A percentile compares a stretch with the other conserved stretches of the same genome.
These are phyloP conservation scores for Cyberlindnera mississippiensis DNA, from an alignment of 805 yeast genomes.

Conservation along the genomic window DNA sequence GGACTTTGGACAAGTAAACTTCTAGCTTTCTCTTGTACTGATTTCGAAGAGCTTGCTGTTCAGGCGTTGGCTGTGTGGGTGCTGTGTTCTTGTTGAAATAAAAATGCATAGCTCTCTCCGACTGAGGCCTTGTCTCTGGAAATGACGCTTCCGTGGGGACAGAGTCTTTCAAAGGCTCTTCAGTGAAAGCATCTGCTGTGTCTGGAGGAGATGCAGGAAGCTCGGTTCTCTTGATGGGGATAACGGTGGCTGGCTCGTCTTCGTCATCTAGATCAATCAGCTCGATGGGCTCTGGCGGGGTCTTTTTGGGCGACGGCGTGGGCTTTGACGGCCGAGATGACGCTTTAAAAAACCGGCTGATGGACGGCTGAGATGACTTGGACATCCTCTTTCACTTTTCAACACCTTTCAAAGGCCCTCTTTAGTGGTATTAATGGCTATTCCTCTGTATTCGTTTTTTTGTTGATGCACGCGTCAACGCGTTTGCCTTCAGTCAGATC, in stretches of 20 bases:
- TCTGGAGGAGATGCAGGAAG: background rate
- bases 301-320: background rate
- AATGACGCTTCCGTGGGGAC: no score
- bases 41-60: constrained; percentile 4
- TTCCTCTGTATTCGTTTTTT: background rate
- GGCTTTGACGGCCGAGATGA: constrained; percentile 6
- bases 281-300: background rate
- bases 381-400: background rate
- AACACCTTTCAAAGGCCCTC: background rate
- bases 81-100: constrained; percentile 3
- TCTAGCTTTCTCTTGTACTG: constrained; percentile 9
- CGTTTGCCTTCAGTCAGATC: background rate
- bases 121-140: background rate
- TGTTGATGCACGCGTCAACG: background rate
- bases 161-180: background rate
- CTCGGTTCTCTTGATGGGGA: background rate
- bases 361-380: constrained; percentile 6
- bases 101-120: no score
- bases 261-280: constrained; percentile 5
- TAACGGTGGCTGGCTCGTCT: background rate
- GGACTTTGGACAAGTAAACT: no score
- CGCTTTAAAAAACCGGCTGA: constrained; percentile 12
- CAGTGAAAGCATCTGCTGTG: background rate
- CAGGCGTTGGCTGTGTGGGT: constrained; percentile 3
- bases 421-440: no score